Evolutionary conservation across 768 basidiomycete genomes (phyloP).

Genomic region (Termitomyces sp.): DNA sequence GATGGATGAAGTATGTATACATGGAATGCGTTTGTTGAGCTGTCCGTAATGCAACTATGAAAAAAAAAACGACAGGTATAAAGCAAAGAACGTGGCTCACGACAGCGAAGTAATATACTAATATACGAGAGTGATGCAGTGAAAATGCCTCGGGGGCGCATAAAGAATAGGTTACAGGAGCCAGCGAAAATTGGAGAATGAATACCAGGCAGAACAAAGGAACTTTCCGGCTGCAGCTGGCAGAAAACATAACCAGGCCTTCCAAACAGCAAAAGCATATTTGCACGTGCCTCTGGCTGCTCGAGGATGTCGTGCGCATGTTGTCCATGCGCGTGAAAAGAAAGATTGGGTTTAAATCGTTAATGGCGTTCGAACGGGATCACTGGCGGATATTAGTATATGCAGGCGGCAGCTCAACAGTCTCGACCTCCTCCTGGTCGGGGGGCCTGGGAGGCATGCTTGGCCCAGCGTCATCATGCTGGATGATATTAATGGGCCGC

Average conservation of each 20-base stretch:
- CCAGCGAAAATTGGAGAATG: background rate
- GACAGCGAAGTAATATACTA: background rate
- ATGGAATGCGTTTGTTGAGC: background rate
- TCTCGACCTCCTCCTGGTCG: slow-evolving; percentile 51
- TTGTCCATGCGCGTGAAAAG: background rate
- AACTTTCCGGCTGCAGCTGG: background rate
- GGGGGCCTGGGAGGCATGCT: slow-evolving; percentile 24
- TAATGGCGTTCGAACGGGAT: background rate
- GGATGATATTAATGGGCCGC: slow-evolving; percentile 73
- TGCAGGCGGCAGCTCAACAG: slow-evolving; percentile 79
- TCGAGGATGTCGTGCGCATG: background rate
- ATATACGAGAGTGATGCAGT: background rate
- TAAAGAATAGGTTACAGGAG: background rate
- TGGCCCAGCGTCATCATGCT: slow-evolving; percentile 81
- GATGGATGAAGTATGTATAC: background rate
- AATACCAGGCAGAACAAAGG: background rate
- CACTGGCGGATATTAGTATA: slow-evolving; percentile 58
- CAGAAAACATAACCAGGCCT: background rate
- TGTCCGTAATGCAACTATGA: background rate
- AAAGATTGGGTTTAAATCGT: background rate
- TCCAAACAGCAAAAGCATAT: background rate
- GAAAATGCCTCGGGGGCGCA: background rate
- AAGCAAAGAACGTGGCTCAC: background rate
- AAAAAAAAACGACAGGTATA: background rate
- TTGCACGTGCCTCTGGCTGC: background rate